Conservation (phyloP, 2,329 filamentous ascomycete species). For the Neurospora sp. region DNA sequence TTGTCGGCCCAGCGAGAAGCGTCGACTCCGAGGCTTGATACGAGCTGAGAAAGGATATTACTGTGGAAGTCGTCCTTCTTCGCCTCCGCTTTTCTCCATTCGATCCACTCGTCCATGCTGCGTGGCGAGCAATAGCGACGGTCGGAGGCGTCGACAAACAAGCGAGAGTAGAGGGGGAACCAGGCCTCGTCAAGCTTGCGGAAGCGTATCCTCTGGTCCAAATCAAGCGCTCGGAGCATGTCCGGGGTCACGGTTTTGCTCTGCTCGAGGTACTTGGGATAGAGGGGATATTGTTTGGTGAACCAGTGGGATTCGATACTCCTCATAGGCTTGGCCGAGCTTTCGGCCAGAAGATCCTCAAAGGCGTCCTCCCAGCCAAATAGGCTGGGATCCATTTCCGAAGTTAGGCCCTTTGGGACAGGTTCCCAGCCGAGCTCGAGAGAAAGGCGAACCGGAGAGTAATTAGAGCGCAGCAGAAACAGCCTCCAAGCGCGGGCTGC, state of each 20-base stretch:
- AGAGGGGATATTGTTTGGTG: conserved; percentile 20
- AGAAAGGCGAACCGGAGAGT: conserved; percentile 35
- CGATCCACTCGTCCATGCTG: conserved; percentile 12
- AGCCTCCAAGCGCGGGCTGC: conserved; percentile 2
- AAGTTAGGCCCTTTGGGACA: conserved; percentile 32
- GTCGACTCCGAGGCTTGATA: neutral
- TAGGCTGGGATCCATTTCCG: conserved; percentile 24
- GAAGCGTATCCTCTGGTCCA: conserved; percentile 24
- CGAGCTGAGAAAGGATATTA: neutral
- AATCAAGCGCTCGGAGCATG: neutral
- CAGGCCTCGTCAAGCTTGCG: conserved; percentile 8
- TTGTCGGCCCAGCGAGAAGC: neutral
- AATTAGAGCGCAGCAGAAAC: conserved; percentile 30
- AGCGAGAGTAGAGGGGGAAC: conserved; percentile 7
- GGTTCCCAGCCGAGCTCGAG: conserved; percentile 33
- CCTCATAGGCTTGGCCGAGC: conserved; percentile 31
- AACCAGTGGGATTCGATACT: conserved; percentile 21
- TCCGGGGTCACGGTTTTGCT: conserved; percentile 23
- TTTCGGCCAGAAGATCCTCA: conserved; percentile 43
- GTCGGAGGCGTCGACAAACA: neutral
- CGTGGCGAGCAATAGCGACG: conserved; percentile 6
- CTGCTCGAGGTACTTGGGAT: conserved; percentile 27
- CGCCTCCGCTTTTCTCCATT: conserved; percentile 2
- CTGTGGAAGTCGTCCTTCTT: neutral
- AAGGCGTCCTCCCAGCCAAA: conserved; percentile 49